Percentiles rank a stretch among this genome's conserved stretches.
These are phyloP conservation scores for Drechslerella stenobrocha DNA, from an alignment of 2,329 filamentous ascomycete genomes.

Conservation along the genomic window DNA sequence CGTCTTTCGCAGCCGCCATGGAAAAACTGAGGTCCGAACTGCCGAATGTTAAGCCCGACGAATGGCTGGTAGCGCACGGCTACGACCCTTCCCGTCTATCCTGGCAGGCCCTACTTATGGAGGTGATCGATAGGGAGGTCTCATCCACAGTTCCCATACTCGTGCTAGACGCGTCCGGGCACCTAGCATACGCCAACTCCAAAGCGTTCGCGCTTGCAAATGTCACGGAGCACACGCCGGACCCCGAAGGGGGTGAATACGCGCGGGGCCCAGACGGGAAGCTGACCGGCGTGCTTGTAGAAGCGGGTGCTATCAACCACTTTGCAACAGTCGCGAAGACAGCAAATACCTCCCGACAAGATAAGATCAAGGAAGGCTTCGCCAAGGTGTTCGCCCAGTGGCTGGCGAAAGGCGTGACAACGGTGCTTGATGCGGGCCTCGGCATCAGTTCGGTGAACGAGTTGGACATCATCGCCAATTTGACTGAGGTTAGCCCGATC, in stretches of 20 bases:
- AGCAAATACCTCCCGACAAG: slow-evolving; percentile 6
- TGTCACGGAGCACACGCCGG: slow-evolving; percentile 18
- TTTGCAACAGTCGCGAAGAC: slow-evolving; percentile 6
- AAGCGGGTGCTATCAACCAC: slow-evolving; percentile 21
- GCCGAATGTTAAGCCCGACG: slow-evolving; percentile 9
- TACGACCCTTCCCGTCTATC: slow-evolving; percentile 35
- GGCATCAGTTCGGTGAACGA: slow-evolving; percentile 4
- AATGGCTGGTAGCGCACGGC: slow-evolving; percentile 35
- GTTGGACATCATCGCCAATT: slow-evolving; percentile 18
- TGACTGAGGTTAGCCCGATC: slow-evolving; percentile 20
- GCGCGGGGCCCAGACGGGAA: slow-evolving; percentile 22
- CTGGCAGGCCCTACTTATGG: slow-evolving; percentile 26
- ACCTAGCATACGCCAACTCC: slow-evolving; percentile 37
- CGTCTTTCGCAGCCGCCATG: slow-evolving; percentile 21
- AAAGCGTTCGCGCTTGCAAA: slow-evolving; percentile 18
- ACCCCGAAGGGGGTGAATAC: slow-evolving; percentile 31
- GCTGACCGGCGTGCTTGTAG: slow-evolving; percentile 35
- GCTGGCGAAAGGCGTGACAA: slow-evolving; percentile 35
- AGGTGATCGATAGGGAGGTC: slow-evolving; percentile 25
- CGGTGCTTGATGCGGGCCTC: slow-evolving; percentile 31
- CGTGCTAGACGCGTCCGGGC: slow-evolving; percentile 34
- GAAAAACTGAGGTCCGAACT: slow-evolving; percentile 10
- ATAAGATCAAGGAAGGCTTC: slow-evolving; percentile 9
- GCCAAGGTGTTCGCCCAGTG: slow-evolving; percentile 12
- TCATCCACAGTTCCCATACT: slow-evolving; percentile 27